Evolutionary conservation across 2,329 filamentous ascomycete species (phyloP).

Genomic region (Cadophora sp.): DNA sequence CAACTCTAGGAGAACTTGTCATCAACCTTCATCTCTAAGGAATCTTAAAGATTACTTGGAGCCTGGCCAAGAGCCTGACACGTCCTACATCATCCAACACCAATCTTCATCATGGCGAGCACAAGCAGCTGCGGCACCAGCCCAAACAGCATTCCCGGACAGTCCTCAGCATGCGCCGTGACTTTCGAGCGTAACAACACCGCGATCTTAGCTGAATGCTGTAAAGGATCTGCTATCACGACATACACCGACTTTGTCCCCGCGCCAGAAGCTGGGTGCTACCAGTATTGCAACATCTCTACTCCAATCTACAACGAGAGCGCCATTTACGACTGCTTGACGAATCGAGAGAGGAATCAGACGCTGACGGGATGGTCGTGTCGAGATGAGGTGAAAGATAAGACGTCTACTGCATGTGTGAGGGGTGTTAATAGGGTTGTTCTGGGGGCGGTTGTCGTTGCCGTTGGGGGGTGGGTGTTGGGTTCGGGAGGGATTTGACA

Average conservation of each 20-base stretch:
- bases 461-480: background rate
- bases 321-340: background rate
- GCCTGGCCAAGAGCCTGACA: background rate
- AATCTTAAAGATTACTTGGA: too few species aligned
- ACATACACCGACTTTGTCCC: background rate
- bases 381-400: background rate
- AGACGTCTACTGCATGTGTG: background rate
- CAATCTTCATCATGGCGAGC: background rate
- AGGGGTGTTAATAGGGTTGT: background rate
- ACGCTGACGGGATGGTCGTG: background rate
- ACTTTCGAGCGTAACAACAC: background rate
- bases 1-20: too few species aligned
- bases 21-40: too few species aligned
- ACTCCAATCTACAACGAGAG: background rate
- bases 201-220: background rate
- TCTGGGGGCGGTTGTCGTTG: background rate
- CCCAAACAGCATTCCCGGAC: conserved; percentile 1
- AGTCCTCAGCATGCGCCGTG: background rate
- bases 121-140: background rate
- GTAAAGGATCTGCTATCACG: background rate
- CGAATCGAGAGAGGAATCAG: background rate
- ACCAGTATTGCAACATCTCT: background rate
- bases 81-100: background rate
- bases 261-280: background rate
- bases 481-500: background rate